Evolutionary conservation across 2,329 filamentous ascomycete genomes (phyloP), one percentile per base, ranked within the genome.

Genomic region (Fusarium sp.): DNA sequence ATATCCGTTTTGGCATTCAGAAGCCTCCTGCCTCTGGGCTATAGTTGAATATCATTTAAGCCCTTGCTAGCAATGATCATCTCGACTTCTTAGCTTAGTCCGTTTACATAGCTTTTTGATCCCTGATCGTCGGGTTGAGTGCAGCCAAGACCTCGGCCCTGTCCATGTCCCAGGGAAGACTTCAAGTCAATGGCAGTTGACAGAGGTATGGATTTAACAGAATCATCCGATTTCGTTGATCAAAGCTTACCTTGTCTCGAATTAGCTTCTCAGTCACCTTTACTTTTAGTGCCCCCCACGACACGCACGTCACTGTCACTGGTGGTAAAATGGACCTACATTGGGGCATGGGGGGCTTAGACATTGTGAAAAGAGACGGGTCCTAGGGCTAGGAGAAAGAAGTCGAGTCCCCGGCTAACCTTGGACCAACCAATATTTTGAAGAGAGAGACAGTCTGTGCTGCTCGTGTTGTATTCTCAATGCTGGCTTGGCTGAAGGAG

Each of bases 241-340:
- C 53, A 27, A 40, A 50, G 44, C 44, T 53, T 43, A 38, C 22
- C 59, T 61, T 61, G 62, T 57, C 61, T 62, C 32, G 59, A 64
- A 32, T 52, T 57, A 24, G 38, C 22, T 50, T 61, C 40, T 51
- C 24, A 22, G 53, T 49, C 44, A 10, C 24, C 7, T 54, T 47
- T 53, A 52, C 20, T 9, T 50, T 47, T 63, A 52, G 63, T 49
- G 34, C 34, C 66, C 66, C 68, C 68, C 68, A 71, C 63, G 59
- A 68, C 47, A 64, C 50, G 18, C 68, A 70, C 68, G 68, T 71
- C 68, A 69, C 55, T 55, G 50, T 52, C 32, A 40, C 50, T 53
- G 52, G 43, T 46, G 50, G 53, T 54, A 68, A 43, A 40, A 53
- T 64, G 56, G 65, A 68, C 47, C 43, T 54, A 30, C 40, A 38